Base-by-base conservation (phyloP, 2,329 filamentous ascomycete genomes). In the Cordyceps militaris region DNA sequence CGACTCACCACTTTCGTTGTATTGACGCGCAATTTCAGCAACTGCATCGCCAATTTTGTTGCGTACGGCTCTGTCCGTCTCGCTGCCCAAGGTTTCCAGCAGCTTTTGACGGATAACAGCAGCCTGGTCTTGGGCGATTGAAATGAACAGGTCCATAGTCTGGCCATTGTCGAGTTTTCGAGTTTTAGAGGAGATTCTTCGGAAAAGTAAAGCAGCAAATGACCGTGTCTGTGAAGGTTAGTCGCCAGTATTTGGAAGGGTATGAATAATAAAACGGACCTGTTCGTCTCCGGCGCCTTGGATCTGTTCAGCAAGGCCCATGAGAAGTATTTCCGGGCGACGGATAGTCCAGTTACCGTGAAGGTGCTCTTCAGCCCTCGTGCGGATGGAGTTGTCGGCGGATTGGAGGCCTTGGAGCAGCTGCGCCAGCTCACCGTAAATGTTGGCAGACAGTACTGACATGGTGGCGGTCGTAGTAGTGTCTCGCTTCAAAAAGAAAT, bases 31-130 rank as follows among this genome's bases (percentile, higher is more conserved):
- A 60, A 99, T 81, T 74, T 99, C 94, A 24, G 94, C 94, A 61
- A 97, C 89, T n/a, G 93, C 91, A 74, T 99, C 94, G 66, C 92
- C 94, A 69, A 97, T 89, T 74, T 99, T 99, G 76, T 96, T 94
- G 66, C 94, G 83, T 48, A 96, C 89, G 40, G 83, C 78, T 61
- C 85, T 82, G 61, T 88, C 83, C 23, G 82, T 77, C 75, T 97
- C 94, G 61, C 78, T 79, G 59, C 84, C 84, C 55, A 97, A 79
- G 54, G 84, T 85, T 67, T 92, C 83, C 43, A 97, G 81, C 59
- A 97, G 78, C 72, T 93, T 96, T 67, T 88, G 82, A 64, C 91
- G 85, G 66, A 97, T 96, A 49, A 84, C 86, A 51, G 84, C 78
- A 63, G 88, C 86, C 70, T 94, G 87, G 36, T 89, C 85, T 59